A percentile compares a stretch with the other conserved stretches of the same genome.
phyloP scores from a whole-genome alignment of 306 rosid species.

The Parietaria judaica region DNA sequence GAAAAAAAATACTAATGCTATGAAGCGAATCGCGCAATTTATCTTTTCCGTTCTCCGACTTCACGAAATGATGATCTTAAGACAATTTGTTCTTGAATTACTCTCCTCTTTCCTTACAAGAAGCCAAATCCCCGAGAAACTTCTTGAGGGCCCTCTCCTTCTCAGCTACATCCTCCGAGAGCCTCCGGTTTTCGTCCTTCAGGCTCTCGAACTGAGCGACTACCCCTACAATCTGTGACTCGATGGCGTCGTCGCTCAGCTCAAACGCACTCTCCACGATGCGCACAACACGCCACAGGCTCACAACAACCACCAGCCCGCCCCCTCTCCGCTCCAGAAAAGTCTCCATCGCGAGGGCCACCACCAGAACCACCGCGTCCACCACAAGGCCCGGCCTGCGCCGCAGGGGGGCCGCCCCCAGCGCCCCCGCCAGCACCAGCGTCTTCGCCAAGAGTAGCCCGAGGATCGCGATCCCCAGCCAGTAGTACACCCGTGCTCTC shows the following conservation, averaged over 20 bases:
- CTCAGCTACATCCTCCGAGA: constrained; percentile 13
- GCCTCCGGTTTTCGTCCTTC: constrained; percentile 42
- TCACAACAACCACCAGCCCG: constrained; percentile 52
- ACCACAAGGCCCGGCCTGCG: constrained; percentile 36
- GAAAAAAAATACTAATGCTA: no score
- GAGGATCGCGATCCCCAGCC: constrained; percentile 57
- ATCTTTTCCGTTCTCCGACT: no score
- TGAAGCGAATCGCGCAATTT: no score
- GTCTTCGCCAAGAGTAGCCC: constrained; percentile 39
- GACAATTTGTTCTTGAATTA: no score
- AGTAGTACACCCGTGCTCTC: constrained; percentile 30
- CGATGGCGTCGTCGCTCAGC: constrained; percentile 71
- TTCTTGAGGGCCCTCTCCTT: constrained; percentile 1
- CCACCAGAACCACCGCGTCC: constrained; percentile 44
- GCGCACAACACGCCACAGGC: constrained; percentile 73
- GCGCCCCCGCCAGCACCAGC: constrained; percentile 30
- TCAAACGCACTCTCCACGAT: constrained; percentile 67
- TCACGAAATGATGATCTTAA: no score
- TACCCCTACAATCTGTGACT: constrained; percentile 49
- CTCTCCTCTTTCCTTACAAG: background rate
- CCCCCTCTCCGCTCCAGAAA: constrained; percentile 50
- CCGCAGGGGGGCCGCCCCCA: constrained; percentile 35
- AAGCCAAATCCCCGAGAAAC: constrained; percentile 39
- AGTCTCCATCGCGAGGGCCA: constrained; percentile 50
- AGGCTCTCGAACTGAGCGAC: constrained; percentile 43